phyloP scores from a whole-genome alignment of 78 protist species.

The Protostelium mycophagum region DNA sequence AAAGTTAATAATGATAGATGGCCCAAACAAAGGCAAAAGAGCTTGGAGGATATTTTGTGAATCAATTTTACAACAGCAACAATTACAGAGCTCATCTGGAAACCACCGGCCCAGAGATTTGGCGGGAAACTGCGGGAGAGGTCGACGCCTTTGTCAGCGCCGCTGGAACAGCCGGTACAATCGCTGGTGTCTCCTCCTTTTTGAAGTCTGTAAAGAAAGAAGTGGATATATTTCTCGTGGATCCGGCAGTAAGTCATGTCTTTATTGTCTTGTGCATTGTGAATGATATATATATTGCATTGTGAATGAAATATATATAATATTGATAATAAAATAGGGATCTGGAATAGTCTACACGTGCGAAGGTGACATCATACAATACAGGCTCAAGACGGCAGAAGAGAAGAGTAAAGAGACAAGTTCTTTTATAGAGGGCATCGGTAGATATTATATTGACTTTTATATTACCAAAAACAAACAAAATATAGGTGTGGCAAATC shows the following conservation, averaged over 20 bases:
- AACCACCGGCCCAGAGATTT: slow-evolving; percentile 1
- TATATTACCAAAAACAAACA: too few species aligned
- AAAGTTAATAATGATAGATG: too few species aligned
- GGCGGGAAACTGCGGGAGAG: slow-evolving; percentile 6
- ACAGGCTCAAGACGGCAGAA: slow-evolving; percentile 3
- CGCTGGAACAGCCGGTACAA: slow-evolving; percentile 80
- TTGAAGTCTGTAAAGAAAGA: slow-evolving; percentile 14
- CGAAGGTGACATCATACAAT: background rate
- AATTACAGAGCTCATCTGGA: slow-evolving; percentile 70
- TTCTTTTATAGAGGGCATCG: slow-evolving; percentile 56
- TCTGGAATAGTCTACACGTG: slow-evolving; percentile 4
- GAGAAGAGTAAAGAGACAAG: slow-evolving; percentile 2
- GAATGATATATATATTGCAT: too few species aligned
- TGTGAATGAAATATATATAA: too few species aligned
- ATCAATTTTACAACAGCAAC: slow-evolving; percentile 77
- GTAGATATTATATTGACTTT: too few species aligned
- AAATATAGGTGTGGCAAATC: too few species aligned
- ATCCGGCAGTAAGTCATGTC: slow-evolving; percentile 11
- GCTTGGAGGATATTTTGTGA: slow-evolving; percentile 23
- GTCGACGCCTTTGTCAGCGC: slow-evolving; percentile 51
- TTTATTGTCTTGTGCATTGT: too few species aligned
- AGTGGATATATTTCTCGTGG: slow-evolving; percentile 4
- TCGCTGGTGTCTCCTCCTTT: slow-evolving; percentile 69
- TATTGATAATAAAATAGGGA: too few species aligned
- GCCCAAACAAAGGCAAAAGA: background rate